phyloP scores from a whole-genome alignment of 257 asterid genomes.

The Perilla frutescens region DNA sequence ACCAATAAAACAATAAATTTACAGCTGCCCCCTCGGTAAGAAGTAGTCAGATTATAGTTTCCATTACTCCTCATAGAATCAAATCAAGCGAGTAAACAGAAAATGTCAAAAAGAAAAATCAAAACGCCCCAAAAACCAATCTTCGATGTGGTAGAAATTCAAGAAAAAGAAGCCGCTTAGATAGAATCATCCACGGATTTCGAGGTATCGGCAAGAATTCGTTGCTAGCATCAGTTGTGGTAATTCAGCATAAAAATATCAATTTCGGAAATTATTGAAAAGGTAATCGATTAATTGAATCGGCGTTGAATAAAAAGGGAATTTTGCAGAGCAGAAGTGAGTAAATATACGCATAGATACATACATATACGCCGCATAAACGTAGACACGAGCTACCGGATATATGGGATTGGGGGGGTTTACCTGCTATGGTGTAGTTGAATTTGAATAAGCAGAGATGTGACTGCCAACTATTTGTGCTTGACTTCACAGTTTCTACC shows the following conservation, averaged over 20 bases:
- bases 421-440: slow-evolving; percentile 22
- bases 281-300: slow-evolving; percentile 25
- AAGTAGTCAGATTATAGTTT: slow-evolving; percentile 13
- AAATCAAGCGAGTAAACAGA: background rate
- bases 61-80: background rate
- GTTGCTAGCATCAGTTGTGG: slow-evolving; percentile 18
- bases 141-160: background rate
- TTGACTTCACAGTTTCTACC: slow-evolving; percentile 7
- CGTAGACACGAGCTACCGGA: background rate
- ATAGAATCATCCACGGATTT: slow-evolving; percentile 23
- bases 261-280: background rate
- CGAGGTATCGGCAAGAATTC: slow-evolving; percentile 22
- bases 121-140: slow-evolving; percentile 12
- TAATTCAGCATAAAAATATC: slow-evolving; percentile 11
- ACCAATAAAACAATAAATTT: background rate
- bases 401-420: background rate
- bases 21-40: background rate
- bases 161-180: background rate
- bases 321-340: background rate
- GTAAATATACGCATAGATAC: background rate
- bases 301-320: background rate
- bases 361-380: background rate
- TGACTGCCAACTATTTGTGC: background rate
- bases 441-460: slow-evolving; percentile 25
- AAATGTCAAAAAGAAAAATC: background rate